Conservation (phyloP, 75 land plant species). For the Adiantum capillusveneris region DNA sequence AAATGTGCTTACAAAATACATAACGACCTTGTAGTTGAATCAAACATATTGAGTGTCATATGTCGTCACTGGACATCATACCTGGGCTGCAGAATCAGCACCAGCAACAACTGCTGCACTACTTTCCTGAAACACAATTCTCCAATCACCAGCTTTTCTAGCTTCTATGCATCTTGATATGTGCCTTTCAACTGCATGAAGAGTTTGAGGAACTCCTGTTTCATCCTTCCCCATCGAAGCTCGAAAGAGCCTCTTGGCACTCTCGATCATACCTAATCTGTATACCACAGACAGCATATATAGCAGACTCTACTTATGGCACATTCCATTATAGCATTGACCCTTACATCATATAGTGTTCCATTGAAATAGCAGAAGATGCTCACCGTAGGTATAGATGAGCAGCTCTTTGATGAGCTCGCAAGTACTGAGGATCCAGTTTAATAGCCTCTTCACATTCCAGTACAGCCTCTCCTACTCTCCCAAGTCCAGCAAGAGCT, state of each 20-base stretch:
- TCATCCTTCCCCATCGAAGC: conserved; percentile 23
- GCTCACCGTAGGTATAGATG: not conserved
- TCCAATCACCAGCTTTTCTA: conserved; percentile 66
- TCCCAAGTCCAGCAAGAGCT: conserved; percentile 59
- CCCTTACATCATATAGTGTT: no score
- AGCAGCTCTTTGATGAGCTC: conserved; percentile 27
- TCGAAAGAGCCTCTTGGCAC: conserved; percentile 56
- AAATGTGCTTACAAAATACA: no score
- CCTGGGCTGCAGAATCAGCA: conserved; percentile 82
- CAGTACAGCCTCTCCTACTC: conserved; percentile 65
- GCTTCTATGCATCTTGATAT: conserved; percentile 55
- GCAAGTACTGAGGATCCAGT: conserved; percentile 50
- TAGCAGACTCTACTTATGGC: no score
- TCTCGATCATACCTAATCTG: conserved; percentile 79
- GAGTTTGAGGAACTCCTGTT: conserved; percentile 63
- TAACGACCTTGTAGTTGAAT: no score
- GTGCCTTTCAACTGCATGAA: conserved; percentile 59
- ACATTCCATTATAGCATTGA: no score
- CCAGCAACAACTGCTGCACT: conserved; percentile 75
- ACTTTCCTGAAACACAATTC: conserved; percentile 56
- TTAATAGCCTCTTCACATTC: conserved; percentile 77
- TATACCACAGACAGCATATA: not conserved
- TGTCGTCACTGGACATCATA: conserved; percentile 16
- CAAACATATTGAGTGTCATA: no score
- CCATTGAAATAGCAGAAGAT: no score